Percentiles rank a stretch among this genome's conserved stretches.
phyloP scores from a whole-genome alignment of 164 flowering plant genomes.

The Berberis vulgaris region DNA sequence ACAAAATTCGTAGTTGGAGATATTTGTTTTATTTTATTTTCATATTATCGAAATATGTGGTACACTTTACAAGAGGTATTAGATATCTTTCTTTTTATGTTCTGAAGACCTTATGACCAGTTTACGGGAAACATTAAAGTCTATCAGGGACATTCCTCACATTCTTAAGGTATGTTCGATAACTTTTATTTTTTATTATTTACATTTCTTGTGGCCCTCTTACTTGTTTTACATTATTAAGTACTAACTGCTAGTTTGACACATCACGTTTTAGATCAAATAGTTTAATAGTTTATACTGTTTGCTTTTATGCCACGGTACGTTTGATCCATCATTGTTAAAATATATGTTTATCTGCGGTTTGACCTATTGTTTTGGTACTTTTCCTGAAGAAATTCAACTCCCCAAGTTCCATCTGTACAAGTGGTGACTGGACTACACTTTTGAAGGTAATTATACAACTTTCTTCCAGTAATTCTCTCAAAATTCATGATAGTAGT shows the following conservation, averaged over 20 bases:
- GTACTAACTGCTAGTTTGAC: neutral
- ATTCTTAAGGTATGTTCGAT: slow-evolving; percentile 57
- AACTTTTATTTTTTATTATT: neutral
- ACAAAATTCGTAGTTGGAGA: neutral
- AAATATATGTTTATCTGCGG: neutral
- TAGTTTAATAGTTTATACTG: neutral
- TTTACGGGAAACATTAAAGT: slow-evolving; percentile 70
- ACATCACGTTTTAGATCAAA: too few relatives aligned
- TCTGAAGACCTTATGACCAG: slow-evolving; percentile 76
- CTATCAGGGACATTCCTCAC: slow-evolving; percentile 73
- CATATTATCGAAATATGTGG: too few relatives aligned
- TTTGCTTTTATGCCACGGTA: neutral
- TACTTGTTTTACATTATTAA: neutral
- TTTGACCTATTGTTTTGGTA: neutral
- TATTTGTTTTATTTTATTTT: too few relatives aligned
- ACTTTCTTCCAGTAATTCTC: slow-evolving; percentile 3
- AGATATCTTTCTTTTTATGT: slow-evolving; percentile 84
- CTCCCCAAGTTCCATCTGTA: slow-evolving; percentile 74
- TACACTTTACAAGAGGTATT: slow-evolving; percentile 1
- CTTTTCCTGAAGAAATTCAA: slow-evolving; percentile 51
- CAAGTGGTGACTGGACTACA: slow-evolving; percentile 68
- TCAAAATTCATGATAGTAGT: neutral
- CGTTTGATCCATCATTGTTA: neutral
- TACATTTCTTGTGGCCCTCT: neutral
- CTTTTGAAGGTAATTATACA: slow-evolving; percentile 58